These are phyloP conservation scores for Meredithiella fracta DNA, from an alignment of 2,329 filamentous ascomycete species.

Conservation along the genomic window DNA sequence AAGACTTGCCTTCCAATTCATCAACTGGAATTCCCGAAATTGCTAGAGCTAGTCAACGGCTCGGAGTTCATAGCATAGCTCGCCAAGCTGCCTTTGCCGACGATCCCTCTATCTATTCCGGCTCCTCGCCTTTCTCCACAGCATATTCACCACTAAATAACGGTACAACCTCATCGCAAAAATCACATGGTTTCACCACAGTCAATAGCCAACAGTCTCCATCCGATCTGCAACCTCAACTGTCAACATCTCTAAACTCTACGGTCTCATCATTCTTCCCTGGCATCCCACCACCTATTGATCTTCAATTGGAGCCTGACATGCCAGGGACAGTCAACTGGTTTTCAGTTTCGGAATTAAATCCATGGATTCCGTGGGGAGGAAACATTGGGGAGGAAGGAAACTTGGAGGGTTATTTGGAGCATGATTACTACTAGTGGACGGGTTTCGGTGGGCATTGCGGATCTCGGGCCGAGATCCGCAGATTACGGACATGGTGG, in stretches of 20 bases:
- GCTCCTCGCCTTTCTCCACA: background rate
- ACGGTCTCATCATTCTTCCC: background rate
- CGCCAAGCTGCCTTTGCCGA: slow-evolving; percentile 26
- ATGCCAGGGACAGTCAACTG: background rate
- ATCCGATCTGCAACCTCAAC: background rate
- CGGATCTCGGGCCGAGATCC: too few species aligned
- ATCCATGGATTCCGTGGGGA: background rate
- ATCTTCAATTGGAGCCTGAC: background rate
- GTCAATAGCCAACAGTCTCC: background rate
- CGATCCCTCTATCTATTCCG: slow-evolving; percentile 16
- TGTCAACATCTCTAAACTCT: background rate
- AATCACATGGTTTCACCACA: background rate
- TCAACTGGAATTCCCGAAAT: slow-evolving; percentile 17
- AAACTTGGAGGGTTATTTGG: background rate
- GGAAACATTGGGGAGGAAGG: background rate
- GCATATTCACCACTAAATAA: background rate
- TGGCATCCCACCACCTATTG: background rate
- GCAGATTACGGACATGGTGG: too few species aligned
- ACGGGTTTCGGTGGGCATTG: background rate
- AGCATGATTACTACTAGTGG: background rate
- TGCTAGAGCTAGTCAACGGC: slow-evolving; percentile 19
- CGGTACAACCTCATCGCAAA: background rate
- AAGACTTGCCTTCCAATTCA: background rate
- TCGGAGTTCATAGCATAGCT: slow-evolving; percentile 26
- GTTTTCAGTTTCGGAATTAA: background rate